Percentiles rank a stretch among this genome's conserved stretches.
These are phyloP conservation scores for Megacollybia marginata DNA, from an alignment of 768 basidiomycete genomes.

Conservation along the genomic window DNA sequence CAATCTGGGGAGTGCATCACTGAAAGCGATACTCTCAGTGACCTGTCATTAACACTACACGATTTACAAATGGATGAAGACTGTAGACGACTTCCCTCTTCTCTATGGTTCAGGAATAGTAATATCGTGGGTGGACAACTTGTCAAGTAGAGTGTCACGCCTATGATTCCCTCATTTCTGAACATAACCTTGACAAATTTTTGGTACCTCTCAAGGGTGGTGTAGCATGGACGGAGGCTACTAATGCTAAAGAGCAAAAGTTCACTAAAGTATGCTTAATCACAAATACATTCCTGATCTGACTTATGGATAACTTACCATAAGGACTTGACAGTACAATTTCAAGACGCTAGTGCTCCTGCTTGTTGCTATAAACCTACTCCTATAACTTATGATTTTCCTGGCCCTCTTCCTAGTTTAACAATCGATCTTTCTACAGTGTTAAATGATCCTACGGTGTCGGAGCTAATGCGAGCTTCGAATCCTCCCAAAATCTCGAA, in stretches of 20 bases:
- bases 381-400: slow-evolving; percentile 56
- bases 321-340: slow-evolving; percentile 55
- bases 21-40: slow-evolving; percentile 23
- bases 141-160: slow-evolving; percentile 37
- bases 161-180: slow-evolving; percentile 33
- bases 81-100: slow-evolving; percentile 28
- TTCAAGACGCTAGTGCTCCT: slow-evolving; percentile 73
- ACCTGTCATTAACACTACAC: slow-evolving; percentile 34
- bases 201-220: slow-evolving; percentile 42
- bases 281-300: neutral
- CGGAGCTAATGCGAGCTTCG: slow-evolving; percentile 18
- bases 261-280: slow-evolving; percentile 43
- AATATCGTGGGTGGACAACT: slow-evolving; percentile 38
- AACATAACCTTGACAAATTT: slow-evolving; percentile 13
- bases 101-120: slow-evolving; percentile 27
- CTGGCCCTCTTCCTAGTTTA: slow-evolving; percentile 52
- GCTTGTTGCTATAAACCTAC: slow-evolving; percentile 36
- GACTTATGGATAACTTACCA: slow-evolving; percentile 55
- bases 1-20: slow-evolving; percentile 6
- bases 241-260: slow-evolving; percentile 40
- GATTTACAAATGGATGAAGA: slow-evolving; percentile 29
- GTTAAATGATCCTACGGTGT: slow-evolving; percentile 37
- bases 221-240: slow-evolving; percentile 48
- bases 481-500: neutral
- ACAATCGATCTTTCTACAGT: slow-evolving; percentile 50